Evolutionary conservation across 208 protist genomes (phyloP), one percentile per base, ranked within the genome.

Genomic region (Acanthamoeba triangularis): DNA sequence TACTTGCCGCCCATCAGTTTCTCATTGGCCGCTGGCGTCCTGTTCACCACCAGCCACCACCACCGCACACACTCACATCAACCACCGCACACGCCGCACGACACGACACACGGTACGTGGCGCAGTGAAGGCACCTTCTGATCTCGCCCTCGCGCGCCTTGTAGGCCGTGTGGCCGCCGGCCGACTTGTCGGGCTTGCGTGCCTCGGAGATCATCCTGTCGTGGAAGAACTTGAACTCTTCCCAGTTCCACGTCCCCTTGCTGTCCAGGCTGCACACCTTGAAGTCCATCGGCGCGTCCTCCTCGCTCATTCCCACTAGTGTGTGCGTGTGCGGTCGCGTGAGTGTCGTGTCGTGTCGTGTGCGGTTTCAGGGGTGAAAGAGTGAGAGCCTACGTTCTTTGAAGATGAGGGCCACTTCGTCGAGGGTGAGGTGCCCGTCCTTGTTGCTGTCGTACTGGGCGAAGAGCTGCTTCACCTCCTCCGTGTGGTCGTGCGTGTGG

Each of bases 141-240:
- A 85, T 85, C 41, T 85, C 41, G 16, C 76, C 76, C 76, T 85
- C 76, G 28, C 33, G 23, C 41, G 52, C 76, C 30, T 85, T 85
- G 76, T 85, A 85, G 76, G 76, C 56, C 37, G 16, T 6, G 37
- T 82, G 76, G 28, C 76, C 41, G 11, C 47, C 35, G 23, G 8
- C n/a, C 6, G 18, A 20, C 76, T 85, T 85, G 11, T 85, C 41
- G 41, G 76, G 76, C 76, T 30, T 47, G 28, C 76, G 35, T 16
- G 76, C 41, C 41, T 85, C 76, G 6, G 7, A 18, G 18, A 85
- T 59, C 76, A 85, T 85, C 35, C 30, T 52, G 35, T 85, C 76
- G n/a, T 85, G 76, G 41, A 85, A 56, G 76, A 30, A 28, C 76
- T 85, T 85, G 44, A 85, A 85, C 76, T 85, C 76, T 44, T 85